Evolutionary conservation across 306 rosid species (phyloP).

Genomic region (Arachis hypogaea): DNA sequence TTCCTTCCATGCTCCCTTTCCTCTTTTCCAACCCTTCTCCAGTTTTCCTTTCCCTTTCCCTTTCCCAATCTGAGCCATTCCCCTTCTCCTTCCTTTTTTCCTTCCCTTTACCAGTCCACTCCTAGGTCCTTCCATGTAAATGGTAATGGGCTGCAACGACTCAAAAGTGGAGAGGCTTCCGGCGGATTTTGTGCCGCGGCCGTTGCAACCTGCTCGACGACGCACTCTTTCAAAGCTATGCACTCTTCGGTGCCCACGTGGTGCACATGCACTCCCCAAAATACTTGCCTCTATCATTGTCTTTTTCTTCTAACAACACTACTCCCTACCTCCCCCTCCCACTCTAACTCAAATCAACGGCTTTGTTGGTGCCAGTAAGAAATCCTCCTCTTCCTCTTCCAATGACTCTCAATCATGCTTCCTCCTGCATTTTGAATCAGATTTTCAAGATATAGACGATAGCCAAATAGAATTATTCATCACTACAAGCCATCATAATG

Average conservation of each 20-base stretch:
- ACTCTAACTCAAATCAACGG: not conserved
- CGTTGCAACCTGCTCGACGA: slow-evolving; percentile 73
- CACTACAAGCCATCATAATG: slow-evolving; percentile 20
- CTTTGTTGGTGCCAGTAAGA: not conserved
- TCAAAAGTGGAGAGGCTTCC: slow-evolving; percentile 73
- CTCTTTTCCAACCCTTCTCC: too few species aligned
- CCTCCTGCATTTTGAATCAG: slow-evolving; percentile 50
- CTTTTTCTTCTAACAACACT: slow-evolving; percentile 53
- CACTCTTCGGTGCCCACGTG: slow-evolving; percentile 72
- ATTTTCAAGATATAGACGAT: slow-evolving; percentile 33
- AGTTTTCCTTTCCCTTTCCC: too few species aligned
- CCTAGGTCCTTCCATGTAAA: too few species aligned
- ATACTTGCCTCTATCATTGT: slow-evolving; percentile 60
- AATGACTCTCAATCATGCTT: slow-evolving; percentile 37
- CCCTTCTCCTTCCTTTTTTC: too few species aligned
- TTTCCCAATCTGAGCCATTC: too few species aligned
- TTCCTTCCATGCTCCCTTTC: too few species aligned
- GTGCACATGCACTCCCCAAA: slow-evolving; percentile 64
- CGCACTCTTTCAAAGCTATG: slow-evolving; percentile 62
- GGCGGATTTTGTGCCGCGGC: slow-evolving; percentile 82
- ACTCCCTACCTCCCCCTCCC: not conserved
- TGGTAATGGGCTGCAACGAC: slow-evolving; percentile 70
- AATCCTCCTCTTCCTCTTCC: slow-evolving; percentile 48
- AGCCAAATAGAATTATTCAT: slow-evolving; percentile 28
- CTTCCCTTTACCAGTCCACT: too few species aligned